phyloP scores from a whole-genome alignment of 495 filamentous ascomycete species.

The Saxophila tyrrhenica region DNA sequence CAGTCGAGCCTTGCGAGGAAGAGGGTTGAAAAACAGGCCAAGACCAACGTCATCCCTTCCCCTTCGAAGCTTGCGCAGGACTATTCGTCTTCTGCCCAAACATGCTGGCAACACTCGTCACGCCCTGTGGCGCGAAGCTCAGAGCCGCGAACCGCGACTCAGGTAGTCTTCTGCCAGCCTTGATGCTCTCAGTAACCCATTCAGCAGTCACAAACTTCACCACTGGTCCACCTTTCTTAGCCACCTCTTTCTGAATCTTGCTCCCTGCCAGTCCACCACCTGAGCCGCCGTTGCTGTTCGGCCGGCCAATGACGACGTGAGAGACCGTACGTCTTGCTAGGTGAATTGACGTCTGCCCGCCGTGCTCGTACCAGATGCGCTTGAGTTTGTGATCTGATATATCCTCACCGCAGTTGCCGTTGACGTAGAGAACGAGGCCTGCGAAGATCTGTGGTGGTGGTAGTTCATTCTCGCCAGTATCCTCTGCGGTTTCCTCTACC shows the following conservation, averaged over 20 bases:
- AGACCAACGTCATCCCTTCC: not conserved
- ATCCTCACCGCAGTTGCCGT: slow-evolving; percentile 69
- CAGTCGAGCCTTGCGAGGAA: too few relatives aligned
- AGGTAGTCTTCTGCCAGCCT: slow-evolving; percentile 57
- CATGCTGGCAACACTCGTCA: slow-evolving; percentile 49
- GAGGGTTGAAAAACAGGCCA: too few relatives aligned
- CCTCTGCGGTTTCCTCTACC: not conserved
- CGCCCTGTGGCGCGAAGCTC: slow-evolving; percentile 46
- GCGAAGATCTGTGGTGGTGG: slow-evolving; percentile 44
- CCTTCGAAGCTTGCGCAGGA: not conserved
- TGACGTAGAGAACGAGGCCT: slow-evolving; percentile 67
- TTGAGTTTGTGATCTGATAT: slow-evolving; percentile 84
- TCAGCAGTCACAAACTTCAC: slow-evolving; percentile 77
- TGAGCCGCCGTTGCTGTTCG: slow-evolving; percentile 36
- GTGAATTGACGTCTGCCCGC: slow-evolving; percentile 54
- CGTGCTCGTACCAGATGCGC: slow-evolving; percentile 59
- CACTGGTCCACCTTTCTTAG: slow-evolving; percentile 40
- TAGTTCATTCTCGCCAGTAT: not conserved
- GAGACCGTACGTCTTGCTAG: slow-evolving; percentile 65
- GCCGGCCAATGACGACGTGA: slow-evolving; percentile 70
- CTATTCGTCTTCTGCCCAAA: slow-evolving; percentile 25
- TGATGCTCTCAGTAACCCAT: slow-evolving; percentile 75
- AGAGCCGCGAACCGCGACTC: slow-evolving; percentile 59
- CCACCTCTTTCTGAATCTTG: slow-evolving; percentile 78
- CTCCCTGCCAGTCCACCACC: slow-evolving; percentile 70